These are phyloP conservation scores for Chiua virens DNA, from an alignment of 768 basidiomycete species.

Conservation along the genomic window DNA sequence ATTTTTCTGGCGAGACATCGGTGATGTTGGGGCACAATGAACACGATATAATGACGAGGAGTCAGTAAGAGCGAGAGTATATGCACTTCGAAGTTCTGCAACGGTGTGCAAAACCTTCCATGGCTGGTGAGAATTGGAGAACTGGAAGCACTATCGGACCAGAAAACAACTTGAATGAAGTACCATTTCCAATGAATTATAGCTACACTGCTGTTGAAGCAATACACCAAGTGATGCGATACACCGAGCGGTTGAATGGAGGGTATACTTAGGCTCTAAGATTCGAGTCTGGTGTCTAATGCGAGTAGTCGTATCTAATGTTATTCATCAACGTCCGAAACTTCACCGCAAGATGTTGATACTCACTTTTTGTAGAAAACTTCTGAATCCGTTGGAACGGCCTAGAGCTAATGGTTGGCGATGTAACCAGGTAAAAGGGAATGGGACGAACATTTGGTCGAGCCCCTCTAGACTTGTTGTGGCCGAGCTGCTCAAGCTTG, in stretches of 20 bases:
- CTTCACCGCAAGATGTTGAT: not conserved
- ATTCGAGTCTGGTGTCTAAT: constrained; percentile 28
- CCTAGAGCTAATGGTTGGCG: constrained; percentile 34
- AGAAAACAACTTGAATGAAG: constrained; percentile 3
- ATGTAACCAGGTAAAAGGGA: not conserved
- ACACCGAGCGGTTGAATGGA: constrained; percentile 12
- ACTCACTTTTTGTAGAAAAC: constrained; percentile 82
- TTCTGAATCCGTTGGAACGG: constrained; percentile 72
- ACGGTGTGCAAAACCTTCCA: no score
- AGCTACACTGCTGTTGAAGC: constrained; percentile 18
- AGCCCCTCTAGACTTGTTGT: constrained; percentile 66
- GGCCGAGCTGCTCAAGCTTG: constrained; percentile 54
- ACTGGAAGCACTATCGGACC: not conserved
- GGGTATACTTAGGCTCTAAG: not conserved
- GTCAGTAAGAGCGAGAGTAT: no score
- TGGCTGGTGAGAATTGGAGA: not conserved
- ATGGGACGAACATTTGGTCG: constrained; percentile 48
- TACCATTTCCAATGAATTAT: not conserved
- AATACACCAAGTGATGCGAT: constrained; percentile 7
- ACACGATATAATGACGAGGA: no score
- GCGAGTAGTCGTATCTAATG: constrained; percentile 51
- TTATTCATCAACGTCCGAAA: constrained; percentile 4
- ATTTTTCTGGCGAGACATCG: no score
- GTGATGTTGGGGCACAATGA: no score
- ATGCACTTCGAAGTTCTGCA: no score